Evolutionary conservation across 2,329 filamentous ascomycete species (phyloP), one percentile per base, ranked within the genome.

Genomic region (Endocalyx cinctus): DNA sequence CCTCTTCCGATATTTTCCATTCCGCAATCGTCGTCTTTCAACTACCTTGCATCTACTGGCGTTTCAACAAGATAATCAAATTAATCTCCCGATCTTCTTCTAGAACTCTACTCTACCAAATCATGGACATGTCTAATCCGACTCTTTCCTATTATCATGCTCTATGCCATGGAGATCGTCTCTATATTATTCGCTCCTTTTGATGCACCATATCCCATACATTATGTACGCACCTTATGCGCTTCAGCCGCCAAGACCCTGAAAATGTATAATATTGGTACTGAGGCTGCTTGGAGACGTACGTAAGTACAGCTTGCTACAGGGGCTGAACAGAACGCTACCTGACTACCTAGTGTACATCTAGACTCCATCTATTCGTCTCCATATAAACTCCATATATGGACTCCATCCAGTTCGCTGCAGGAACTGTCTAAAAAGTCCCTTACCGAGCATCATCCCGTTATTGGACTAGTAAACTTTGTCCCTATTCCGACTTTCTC

Each of bases 141-240:
- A 23, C 25, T 34, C 18, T 25, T 34, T 34, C 32, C 26, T 34
- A 27, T 17, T 8, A 27, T 25, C 26, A 25, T 28, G 27, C 30
- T 15, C n/a, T 15, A n/a, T n/a, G 20, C 6, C 29, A 34, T 6
- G 27, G 10, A 17, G 27, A 29, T 29, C 27, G 20, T n/a, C 11
- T 18, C 14, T n/a, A 18, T 10, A 33, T 33, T 18, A 17, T 25
- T 33, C 30, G 23, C 14, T 11, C n/a, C n/a, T n/a, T n/a, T n/a
- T n/a, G n/a, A 23, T 8, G 20, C 20, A 23, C n/a, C 8, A n/a
- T 8, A 23, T 8, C 20, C 8, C 8, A 23, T n/a, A 23, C 20
- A 23, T 23, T 8, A 8, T 8, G 20, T 23, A 23, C 20, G n/a
- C n/a, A n/a, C 20, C 8, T n/a, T 8, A 23, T 8, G 20, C n/a